Evolutionary conservation across 176 grass and related monocot species (phyloP), one percentile per base, ranked within the genome.

Genomic region (Aegilops speltoides): DNA sequence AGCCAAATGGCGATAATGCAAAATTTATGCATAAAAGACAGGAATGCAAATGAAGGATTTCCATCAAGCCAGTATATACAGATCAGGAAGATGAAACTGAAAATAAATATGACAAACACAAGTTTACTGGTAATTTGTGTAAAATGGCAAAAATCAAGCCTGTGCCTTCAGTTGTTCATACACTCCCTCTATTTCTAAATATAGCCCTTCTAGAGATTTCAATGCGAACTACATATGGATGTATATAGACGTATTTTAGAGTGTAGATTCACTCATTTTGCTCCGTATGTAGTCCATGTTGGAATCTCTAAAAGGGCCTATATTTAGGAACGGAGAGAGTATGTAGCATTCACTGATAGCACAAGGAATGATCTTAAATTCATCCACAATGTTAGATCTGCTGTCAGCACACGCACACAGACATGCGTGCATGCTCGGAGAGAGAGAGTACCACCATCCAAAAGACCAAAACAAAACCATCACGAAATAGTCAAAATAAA

Each of bases 261-360:
- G 36, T 37, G 36, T 37, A 37, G 36, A 37, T 37, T 37, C 36
- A 37, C 36, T 37, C 36, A 37, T 37, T 37, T 37, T 37, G 36
- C 36, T 37, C 36, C 36, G 36, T 37, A 37, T 37, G 36, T 37
- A 37, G 36, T 37, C 36, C 36, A 37, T 37, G 8, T 37, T 37
- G 36, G 36, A 8, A 37, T 37, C 36, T 37, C 36, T 37, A 37
- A 37, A 37, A 37, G 36, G 36, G 36, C 36, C 36, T 37, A 37
- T 37, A 37, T 37, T 37, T 37, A 37, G 36, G 36, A 37, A 37
- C 1, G 36, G 36, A 37, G 36, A 7, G 36, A 37, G 36, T 41
- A 61, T 77, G 56, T 20, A 69, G 3, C 15, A 77, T 82, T 82
- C 26, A 77, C 34, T 13, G 26, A 62, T 82, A 36, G 78, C 78